Evolutionary conservation across 139 green algal genomes (phyloP), one percentile per base, ranked within the genome.

Genomic region (Protoeuglena noctilucae): DNA sequence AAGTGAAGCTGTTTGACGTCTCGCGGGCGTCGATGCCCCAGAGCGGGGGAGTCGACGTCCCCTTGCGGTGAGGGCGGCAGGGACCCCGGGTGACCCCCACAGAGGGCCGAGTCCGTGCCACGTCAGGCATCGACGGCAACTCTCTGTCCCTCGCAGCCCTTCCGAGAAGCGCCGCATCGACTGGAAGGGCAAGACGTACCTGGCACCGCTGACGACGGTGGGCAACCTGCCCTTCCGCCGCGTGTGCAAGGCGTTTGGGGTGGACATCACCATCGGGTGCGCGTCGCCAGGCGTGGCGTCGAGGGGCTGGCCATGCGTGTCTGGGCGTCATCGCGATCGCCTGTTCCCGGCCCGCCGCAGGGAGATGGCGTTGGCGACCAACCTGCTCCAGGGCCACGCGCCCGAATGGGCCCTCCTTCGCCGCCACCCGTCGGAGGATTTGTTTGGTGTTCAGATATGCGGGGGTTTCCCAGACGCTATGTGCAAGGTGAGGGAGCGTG

Each of bases 361-460:
- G 0, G 90, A 98, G 72, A 97, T 98, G 90, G 88, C 90, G 0
- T 61, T 98, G 65, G 79, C 74, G 12, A 93, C 87, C 23, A 95
- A 94, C 68, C 67, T 98, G 40, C 71, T 61, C 40, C 70, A 87
- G 71, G 86, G 87, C 0, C 79, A 95, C 58, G 48, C 64, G 19
- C 82, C 68, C 14, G 91, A 99, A 73, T 98, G 91, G 91, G 91
- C 91, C 26, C 79, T 99, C 61, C 54, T 97, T 19, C 85, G 88
- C 72, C 67, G 87, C 4, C 89, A 99, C 65, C 73, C 78, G 28
- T 68, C 51, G 23, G 91, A 99, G 65, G 77, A 94, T 46, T 43
- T 88, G 4, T 99, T 99, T 65, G 91, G 91, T 0, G 87, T 95
- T 31, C 89, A 97, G 74, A 58, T 95, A 3, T 93, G 84, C 51